Percentiles rank a stretch among this genome's conserved stretches.
These are phyloP conservation scores for Apiotrichum mycotoxinovorans DNA, from an alignment of 1,284 basidiomycete genomes.

Conservation along the genomic window DNA sequence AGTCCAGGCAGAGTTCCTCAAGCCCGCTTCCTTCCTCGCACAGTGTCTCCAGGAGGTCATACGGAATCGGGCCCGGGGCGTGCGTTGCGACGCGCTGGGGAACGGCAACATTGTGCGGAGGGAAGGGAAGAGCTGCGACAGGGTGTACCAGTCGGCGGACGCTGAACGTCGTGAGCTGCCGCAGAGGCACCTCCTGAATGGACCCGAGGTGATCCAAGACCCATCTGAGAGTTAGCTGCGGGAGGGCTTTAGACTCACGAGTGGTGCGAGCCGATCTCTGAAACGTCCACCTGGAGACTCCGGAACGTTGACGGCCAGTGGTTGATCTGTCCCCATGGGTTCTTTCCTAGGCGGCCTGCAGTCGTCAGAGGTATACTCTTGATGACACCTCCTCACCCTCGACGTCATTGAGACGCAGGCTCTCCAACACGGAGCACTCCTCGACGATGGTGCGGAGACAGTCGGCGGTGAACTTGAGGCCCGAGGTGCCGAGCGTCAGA, in stretches of 20 bases:
- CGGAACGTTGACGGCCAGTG: conserved; percentile 23
- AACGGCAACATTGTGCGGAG: conserved; percentile 11
- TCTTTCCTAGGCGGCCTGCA: conserved; percentile 35
- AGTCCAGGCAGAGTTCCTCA: conserved; percentile 25
- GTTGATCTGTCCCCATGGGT: conserved; percentile 29
- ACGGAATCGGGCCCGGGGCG: conserved; percentile 11
- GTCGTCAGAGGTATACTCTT: too few relatives aligned
- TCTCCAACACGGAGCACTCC: conserved; percentile 21
- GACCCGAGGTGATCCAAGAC: conserved; percentile 30
- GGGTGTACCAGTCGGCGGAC: conserved; percentile 26
- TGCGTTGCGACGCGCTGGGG: conserved; percentile 15
- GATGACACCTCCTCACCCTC: conserved; percentile 17
- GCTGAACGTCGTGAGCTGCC: conserved; percentile 24
- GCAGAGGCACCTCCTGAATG: conserved; percentile 23
- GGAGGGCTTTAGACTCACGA: conserved; percentile 17
- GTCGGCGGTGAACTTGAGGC: conserved; percentile 30
- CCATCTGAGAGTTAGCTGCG: conserved; percentile 21
- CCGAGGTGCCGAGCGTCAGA: conserved; percentile 25
- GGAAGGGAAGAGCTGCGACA: conserved; percentile 23
- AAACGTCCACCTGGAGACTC: conserved; percentile 23
- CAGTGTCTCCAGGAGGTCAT: conserved; percentile 16
- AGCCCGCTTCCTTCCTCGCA: conserved; percentile 16
- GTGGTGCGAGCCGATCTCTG: conserved; percentile 25
- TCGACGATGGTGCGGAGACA: conserved; percentile 24
- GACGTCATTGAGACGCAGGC: conserved; percentile 23